These are phyloP conservation scores for Lepidium didymum DNA, from an alignment of 345 rosid genomes.

Conservation along the genomic window DNA sequence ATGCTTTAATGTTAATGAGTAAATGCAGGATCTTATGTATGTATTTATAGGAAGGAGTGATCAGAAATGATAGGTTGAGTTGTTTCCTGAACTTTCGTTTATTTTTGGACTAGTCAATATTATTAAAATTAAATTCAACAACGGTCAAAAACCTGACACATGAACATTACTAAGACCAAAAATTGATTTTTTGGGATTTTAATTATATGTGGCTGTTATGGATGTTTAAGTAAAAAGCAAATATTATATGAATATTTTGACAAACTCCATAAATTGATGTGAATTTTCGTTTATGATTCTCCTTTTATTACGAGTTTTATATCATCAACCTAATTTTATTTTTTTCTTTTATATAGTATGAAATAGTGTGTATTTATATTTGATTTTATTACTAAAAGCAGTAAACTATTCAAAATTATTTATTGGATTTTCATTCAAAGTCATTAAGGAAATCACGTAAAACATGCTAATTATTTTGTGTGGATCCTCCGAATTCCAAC, in stretches of 20 bases:
- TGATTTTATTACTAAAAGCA: background rate
- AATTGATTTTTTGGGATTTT: background rate
- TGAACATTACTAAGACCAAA: background rate
- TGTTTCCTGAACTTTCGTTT: constrained; percentile 9
- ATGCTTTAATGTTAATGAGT: constrained; percentile 9
- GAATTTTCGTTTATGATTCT: background rate
- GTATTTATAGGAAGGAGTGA: constrained; percentile 22
- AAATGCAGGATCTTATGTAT: background rate
- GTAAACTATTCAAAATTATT: background rate
- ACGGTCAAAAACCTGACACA: constrained; percentile 11
- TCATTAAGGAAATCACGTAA: background rate
- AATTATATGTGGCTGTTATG: background rate
- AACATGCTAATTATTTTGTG: background rate
- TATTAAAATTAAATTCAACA: background rate
- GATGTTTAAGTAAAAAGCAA: background rate
- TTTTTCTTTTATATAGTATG: background rate
- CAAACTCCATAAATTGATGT: background rate
- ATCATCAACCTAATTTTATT: background rate
- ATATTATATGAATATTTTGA: background rate
- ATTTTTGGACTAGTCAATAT: background rate
- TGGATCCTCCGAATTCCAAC: background rate
- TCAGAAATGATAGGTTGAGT: constrained; percentile 9
- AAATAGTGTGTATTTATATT: background rate
- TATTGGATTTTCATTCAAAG: background rate
- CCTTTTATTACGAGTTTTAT: no score